Base-by-base conservation (phyloP, 2,329 filamentous ascomycete genomes). In the Xylariaceae sp. region DNA sequence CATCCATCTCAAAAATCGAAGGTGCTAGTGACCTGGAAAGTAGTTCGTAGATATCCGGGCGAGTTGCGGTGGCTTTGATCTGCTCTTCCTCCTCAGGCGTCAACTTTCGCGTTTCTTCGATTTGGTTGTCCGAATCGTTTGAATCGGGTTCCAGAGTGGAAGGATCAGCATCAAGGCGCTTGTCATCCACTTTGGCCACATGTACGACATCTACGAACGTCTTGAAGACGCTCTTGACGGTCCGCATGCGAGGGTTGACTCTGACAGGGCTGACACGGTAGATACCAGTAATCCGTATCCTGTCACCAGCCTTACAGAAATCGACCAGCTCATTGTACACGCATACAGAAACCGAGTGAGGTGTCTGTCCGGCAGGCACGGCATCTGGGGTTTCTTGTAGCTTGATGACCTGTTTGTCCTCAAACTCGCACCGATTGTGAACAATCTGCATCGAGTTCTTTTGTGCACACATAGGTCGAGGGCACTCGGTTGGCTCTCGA, bases 391-490 rank as follows among this genome's bases (percentile, higher is more conserved):
- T 99, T 72, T 99, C 94, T 72, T 99, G 94, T 39, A 99, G 79
- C 71, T 99, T 99, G 74, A 99, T 96, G 54, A 99, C 90, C 69
- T 99, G 94, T 76, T 99, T 99, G 70, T 99, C 94, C 50, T 92
- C 88, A 65, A 99, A 99, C 9, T 83, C 82, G 61, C 91, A 97
- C 55, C 94, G 87, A 71, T 99, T 99, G 76, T 99, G 94, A 17
- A 97, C 82, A 61, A 99, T 95, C 67, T 97, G 90, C 93, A 99
- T 97, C 1, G 93, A 96, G 73, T 99, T 97, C 68, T 87, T 88
- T 49, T 88, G 86, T 45, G 83, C 80, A 74, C 94, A 99, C 50
- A 88, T 83, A 19, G 82, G 78, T 49, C 94, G 87, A 18, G 92
- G 90, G 68, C 94, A 99, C 62, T 87, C 82, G 1, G 90, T 97